Evolutionary conservation across 2,329 filamentous ascomycete species (phyloP), one percentile per base, ranked within the genome.

Genomic region (Botryosphaeria agaves): DNA sequence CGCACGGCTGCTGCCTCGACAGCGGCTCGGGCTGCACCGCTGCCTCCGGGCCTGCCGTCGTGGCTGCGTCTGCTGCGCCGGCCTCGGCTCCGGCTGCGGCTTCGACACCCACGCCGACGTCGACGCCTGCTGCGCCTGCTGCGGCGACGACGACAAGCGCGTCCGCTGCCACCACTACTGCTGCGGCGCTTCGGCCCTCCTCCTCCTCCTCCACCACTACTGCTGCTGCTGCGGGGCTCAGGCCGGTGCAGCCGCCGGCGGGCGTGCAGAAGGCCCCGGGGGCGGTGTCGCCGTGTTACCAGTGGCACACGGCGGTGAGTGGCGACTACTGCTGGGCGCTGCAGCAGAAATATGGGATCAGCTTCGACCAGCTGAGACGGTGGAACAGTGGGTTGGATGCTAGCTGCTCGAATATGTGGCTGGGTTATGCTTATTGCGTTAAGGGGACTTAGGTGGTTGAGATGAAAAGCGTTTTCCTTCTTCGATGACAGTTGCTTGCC

Each of bases 371-470:
- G 11, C 43, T 57, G 21, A 35, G 30, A 17, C 14, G 29, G 16
- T 47, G 45, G 32, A 57, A 57, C 37, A 32, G 41, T 14, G 26
- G 41, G 15, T 32, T 57, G 5, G 38, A 49, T 30, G 31, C 34
- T 1, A 31, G 40, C 21, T 57, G 52, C 41, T 39, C 33, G 24
- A 56, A 56, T 37, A 40, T 56, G 14, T 53, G 49, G 51, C 35
- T 43, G 18, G 49, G 44, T 5, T 52, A 49, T 31, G 38, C 40
- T 24, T 53, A 56, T 39, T 57, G 53, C 35, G 40, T 49, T 18
- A n/a, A n/a, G n/a, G n/a, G n/a, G n/a, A n/a, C n/a, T n/a, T n/a
- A n/a, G n/a, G n/a, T n/a, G n/a, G n/a, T n/a, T n/a, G n/a, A n/a
- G n/a, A n/a, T n/a, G n/a, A n/a, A n/a, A n/a, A n/a, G n/a, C n/a